A percentile compares a stretch with the other conserved stretches of the same genome.
These are phyloP conservation scores for Ilyonectria robusta DNA, from an alignment of 2,329 filamentous ascomycete species.

Conservation along the genomic window DNA sequence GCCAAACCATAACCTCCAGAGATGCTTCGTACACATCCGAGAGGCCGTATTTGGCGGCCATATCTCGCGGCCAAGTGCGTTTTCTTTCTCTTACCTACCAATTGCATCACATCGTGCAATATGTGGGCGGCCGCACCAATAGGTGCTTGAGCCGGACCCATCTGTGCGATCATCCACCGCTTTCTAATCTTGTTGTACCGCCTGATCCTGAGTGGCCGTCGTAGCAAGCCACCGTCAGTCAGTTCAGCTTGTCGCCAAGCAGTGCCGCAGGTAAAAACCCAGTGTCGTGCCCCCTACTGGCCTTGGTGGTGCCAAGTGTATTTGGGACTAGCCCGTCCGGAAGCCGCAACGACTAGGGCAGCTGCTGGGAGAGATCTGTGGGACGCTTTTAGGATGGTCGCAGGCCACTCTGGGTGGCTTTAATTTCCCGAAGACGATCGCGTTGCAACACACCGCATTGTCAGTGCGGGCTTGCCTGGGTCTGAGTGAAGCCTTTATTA, in stretches of 20 bases:
- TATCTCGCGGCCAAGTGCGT: constrained; percentile 14
- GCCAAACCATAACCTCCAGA: constrained; percentile 26
- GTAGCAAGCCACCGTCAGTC: constrained; percentile 10
- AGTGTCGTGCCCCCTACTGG: constrained; percentile 11
- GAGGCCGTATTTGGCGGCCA: constrained; percentile 14
- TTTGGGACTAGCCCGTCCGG: constrained; percentile 26
- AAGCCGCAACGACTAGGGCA: constrained; percentile 38
- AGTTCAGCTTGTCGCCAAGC: neutral
- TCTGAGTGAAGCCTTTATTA: constrained; percentile 17
- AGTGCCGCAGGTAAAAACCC: constrained; percentile 18
- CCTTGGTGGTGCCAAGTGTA: constrained; percentile 25
- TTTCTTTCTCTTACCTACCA: constrained; percentile 4
- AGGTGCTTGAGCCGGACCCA: neutral
- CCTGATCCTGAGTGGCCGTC: constrained; percentile 17
- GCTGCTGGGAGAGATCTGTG: constrained; percentile 37
- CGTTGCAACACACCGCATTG: constrained; percentile 36
- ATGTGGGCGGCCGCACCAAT: constrained; percentile 19
- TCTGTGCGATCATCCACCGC: constrained; percentile 3
- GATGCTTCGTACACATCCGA: constrained; percentile 7
- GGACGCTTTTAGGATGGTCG: constrained; percentile 33
- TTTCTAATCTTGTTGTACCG: constrained; percentile 16
- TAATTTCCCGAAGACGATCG: constrained; percentile 42
- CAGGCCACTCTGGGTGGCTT: constrained; percentile 35
- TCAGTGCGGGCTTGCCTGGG: constrained; percentile 26
- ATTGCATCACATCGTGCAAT: constrained; percentile 24